phyloP scores from a whole-genome alignment of 2,329 filamentous ascomycete species.

The Hansfordia pulvinata region DNA sequence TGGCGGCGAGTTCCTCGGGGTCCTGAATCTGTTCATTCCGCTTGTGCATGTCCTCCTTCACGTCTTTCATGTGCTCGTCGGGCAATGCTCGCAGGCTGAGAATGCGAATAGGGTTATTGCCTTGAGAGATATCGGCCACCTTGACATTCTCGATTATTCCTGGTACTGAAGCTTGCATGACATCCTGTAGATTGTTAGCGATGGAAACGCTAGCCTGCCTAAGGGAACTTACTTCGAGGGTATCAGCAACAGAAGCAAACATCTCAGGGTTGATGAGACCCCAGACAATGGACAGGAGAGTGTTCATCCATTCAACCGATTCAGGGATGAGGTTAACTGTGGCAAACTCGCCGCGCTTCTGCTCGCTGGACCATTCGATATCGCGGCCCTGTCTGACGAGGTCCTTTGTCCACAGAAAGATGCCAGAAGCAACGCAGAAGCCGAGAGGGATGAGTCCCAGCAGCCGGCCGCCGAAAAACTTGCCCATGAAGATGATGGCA shows the following conservation, averaged over 20 bases:
- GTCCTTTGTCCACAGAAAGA: constrained; percentile 86
- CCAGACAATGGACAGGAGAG: constrained; percentile 73
- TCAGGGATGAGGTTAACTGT: constrained; percentile 84
- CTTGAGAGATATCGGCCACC: constrained; percentile 89
- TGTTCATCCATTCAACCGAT: constrained; percentile 95
- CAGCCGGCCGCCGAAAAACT: constrained; percentile 64
- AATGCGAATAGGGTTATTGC: constrained; percentile 78
- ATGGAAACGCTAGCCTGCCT: not conserved
- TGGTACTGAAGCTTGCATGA: constrained; percentile 93
- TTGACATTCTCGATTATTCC: constrained; percentile 87
- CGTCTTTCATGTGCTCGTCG: constrained; percentile 64
- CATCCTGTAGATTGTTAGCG: constrained; percentile 37
- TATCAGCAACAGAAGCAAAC: constrained; percentile 86
- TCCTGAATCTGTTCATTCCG: constrained; percentile 73
- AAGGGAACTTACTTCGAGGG: constrained; percentile 40
- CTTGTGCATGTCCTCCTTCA: constrained; percentile 69
- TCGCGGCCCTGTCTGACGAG: constrained; percentile 70
- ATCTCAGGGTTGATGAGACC: constrained; percentile 89
- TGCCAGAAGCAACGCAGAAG: constrained; percentile 57
- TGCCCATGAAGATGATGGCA: constrained; percentile 63
- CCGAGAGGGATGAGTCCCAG: constrained; percentile 65
- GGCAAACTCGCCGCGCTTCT: constrained; percentile 71
- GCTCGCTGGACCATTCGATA: constrained; percentile 79
- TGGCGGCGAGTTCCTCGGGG: constrained; percentile 72
- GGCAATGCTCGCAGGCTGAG: constrained; percentile 77